Conservation (phyloP, 1,284 basidiomycete genomes). For the Pterula multifida region DNA sequence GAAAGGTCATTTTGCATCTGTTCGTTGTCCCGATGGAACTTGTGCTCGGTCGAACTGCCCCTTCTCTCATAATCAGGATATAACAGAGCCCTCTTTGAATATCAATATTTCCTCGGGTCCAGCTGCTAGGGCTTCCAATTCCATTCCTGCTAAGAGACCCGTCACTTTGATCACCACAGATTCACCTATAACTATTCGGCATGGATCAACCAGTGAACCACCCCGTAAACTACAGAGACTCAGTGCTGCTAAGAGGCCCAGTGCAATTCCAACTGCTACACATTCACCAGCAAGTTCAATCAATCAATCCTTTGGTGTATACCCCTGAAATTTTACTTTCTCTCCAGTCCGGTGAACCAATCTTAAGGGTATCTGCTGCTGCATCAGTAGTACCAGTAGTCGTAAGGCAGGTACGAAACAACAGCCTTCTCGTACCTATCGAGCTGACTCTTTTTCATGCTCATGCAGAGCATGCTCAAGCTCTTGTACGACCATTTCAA, state of each 20-base stretch:
- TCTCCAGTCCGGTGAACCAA: conserved; percentile 5
- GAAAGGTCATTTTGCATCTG: conserved; percentile 40
- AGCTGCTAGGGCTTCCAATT: conserved; percentile 18
- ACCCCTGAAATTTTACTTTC: not conserved
- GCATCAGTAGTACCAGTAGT: not conserved
- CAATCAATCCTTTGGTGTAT: not conserved
- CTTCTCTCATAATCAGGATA: conserved; percentile 44
- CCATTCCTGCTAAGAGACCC: conserved; percentile 13
- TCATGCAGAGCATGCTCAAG: conserved; percentile 54
- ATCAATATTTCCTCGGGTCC: conserved; percentile 21
- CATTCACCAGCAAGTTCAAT: conserved; percentile 22
- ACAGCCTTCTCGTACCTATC: not conserved
- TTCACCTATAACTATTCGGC: conserved; percentile 14
- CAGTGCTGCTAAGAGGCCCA: conserved; percentile 25
- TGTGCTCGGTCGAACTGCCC: conserved; percentile 47
- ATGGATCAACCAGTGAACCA: conserved; percentile 29
- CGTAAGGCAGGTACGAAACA: not conserved
- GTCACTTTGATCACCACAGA: conserved; percentile 6
- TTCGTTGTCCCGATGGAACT: conserved; percentile 48
- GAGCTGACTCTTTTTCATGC: not conserved
- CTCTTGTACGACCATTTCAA: conserved; percentile 57
- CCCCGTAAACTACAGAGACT: conserved; percentile 49
- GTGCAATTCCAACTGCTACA: conserved; percentile 27
- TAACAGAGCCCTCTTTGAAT: conserved; percentile 23
- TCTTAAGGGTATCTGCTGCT: not conserved